Base-by-base conservation (phyloP, 306 rosid species). In the Castanea mollissima region DNA sequence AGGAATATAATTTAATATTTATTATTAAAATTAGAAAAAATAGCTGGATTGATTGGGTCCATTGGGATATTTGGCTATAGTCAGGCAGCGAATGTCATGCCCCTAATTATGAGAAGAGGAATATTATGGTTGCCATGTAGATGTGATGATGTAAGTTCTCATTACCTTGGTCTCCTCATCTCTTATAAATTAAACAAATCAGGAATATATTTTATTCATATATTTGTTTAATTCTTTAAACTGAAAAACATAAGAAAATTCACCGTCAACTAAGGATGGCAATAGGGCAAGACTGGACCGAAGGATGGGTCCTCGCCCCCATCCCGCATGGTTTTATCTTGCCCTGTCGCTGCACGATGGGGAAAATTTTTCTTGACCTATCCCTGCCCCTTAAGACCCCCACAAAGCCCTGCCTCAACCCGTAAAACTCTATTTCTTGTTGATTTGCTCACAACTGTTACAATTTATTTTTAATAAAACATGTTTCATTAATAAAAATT, bases 11-110 rank as follows among this genome's bases (percentile, higher is more conserved):
- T 12, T 49, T 49, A 41, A 41, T 41, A 41, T 49, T 13, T 49
- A 49, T 49, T 49, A 20, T 35, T 63, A 18, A 12, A 35, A 20
- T 7, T 0, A 5, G 23, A 13, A 4, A 5, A 21, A 7, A 75
- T 41, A 44, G 79, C 80, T 78, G 83, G 72, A 55, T 62, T 73
- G 55, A 68, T 69, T 52, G 18, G 65, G 74, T 62, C 68, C 49
- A 68, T 69, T 52, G 18, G 65, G 74, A 73, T 56, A 51, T 64
- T 55, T 34, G 78, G 34, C 75, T 10, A 62, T 41, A 6, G 79
- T 58, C 84, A 11, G 18, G 38, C 27, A 41, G 73, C 87, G 79
- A 84, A 81, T 87, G 87, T 89, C 86, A 84, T 78, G 89, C 86
- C 90, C 78, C 80, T 74, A 78, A 85, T 89, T 81, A 80, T n/a